Percentiles rank a stretch among this genome's conserved stretches.
phyloP scores from a whole-genome alignment of 495 filamentous ascomycete genomes.

The Xylaria palmicola region DNA sequence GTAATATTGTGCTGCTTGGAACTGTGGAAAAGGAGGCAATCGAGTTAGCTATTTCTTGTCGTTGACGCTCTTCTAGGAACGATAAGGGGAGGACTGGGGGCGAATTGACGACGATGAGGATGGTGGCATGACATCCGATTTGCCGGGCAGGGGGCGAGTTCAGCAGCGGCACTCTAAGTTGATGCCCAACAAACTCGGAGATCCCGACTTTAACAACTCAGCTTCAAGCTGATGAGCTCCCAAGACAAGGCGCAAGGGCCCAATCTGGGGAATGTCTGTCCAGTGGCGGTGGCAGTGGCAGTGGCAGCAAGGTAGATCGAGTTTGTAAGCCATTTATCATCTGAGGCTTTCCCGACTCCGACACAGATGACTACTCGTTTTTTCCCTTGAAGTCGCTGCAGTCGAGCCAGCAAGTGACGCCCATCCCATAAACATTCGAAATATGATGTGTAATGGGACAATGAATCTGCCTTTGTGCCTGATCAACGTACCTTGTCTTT shows the following conservation, averaged over 20 bases:
- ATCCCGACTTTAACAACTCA: slow-evolving; percentile 12
- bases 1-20: slow-evolving; percentile 86
- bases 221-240: slow-evolving; percentile 26
- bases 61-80: not conserved
- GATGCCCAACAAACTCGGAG: slow-evolving; percentile 15
- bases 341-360: slow-evolving; percentile 31
- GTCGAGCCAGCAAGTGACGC: slow-evolving; percentile 7
- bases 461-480: slow-evolving; percentile 24
- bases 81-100: slow-evolving; percentile 8
- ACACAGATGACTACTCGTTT: slow-evolving; percentile 18
- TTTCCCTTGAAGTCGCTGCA: slow-evolving; percentile 15
- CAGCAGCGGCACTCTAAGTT: slow-evolving; percentile 13
- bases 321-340: slow-evolving; percentile 14
- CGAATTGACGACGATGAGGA: slow-evolving; percentile 9
- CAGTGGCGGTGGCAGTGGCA: not conserved
- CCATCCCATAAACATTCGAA: slow-evolving; percentile 2
- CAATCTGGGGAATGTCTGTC: not conserved
- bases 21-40: slow-evolving; percentile 51
- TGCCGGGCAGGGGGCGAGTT: slow-evolving; percentile 7
- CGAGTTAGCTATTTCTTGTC: slow-evolving; percentile 39
- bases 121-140: slow-evolving; percentile 18
- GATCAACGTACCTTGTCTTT: slow-evolving; percentile 87
- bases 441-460: slow-evolving; percentile 28
- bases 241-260: slow-evolving; percentile 14
- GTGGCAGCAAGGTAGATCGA: slow-evolving; percentile 1